Evolutionary conservation across 768 basidiomycete genomes (phyloP).

Genomic region (Tulasnella sp.): DNA sequence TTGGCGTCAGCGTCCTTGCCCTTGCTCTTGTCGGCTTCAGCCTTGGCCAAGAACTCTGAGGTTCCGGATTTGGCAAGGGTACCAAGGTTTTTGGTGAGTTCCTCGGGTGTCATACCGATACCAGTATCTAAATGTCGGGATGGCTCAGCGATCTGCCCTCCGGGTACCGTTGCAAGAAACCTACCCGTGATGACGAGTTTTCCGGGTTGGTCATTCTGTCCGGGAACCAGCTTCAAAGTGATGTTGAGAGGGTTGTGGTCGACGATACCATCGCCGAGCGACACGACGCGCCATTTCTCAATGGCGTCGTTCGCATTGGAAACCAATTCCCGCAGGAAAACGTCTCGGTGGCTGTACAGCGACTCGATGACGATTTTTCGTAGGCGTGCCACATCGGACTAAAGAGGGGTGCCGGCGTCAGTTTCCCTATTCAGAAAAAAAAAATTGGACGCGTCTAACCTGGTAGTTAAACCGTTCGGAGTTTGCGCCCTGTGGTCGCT

Average conservation of each 20-base stretch:
- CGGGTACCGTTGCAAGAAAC: slow-evolving; percentile 24
- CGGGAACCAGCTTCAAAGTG: slow-evolving; percentile 72
- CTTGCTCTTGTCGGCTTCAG: slow-evolving; percentile 52
- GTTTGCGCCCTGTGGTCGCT: slow-evolving; percentile 21
- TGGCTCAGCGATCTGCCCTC: slow-evolving; percentile 2
- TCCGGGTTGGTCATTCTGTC: slow-evolving; percentile 64
- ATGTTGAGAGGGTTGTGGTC: slow-evolving; percentile 77
- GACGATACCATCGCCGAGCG: slow-evolving; percentile 67
- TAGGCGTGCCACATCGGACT: slow-evolving; percentile 92
- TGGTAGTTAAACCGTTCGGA: slow-evolving; percentile 29
- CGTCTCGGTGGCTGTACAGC: slow-evolving; percentile 36
- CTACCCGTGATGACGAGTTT: slow-evolving; percentile 69
- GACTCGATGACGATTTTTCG: slow-evolving; percentile 86
- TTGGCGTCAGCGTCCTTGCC: slow-evolving; percentile 48
- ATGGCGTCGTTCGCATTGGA: slow-evolving; percentile 96
- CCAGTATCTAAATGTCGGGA: slow-evolving; percentile 65
- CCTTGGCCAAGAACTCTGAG: slow-evolving; percentile 81
- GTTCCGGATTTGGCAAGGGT: slow-evolving; percentile 97
- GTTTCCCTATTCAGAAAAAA: not conserved
- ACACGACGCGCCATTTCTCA: slow-evolving; percentile 84
- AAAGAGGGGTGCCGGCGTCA: slow-evolving; percentile 5
- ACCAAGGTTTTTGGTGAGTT: slow-evolving; percentile 78
- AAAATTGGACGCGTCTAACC: not conserved
- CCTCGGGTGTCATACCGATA: slow-evolving; percentile 94
- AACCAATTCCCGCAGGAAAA: slow-evolving; percentile 70